Evolutionary conservation across 805 yeast species (phyloP).

Genomic region (Candida qinlingensis): DNA sequence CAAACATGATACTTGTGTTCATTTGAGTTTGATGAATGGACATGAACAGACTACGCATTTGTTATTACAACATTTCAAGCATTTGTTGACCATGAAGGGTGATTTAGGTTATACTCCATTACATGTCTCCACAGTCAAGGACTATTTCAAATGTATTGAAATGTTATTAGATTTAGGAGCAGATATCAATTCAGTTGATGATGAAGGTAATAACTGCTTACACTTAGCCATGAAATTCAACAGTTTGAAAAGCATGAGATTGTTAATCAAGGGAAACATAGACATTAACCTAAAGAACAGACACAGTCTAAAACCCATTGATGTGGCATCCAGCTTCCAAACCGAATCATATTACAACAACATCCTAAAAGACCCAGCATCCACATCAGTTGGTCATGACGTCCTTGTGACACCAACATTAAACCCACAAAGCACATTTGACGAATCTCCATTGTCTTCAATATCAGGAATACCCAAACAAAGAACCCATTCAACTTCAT

Average conservation of each 20-base stretch:
- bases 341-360: conserved; percentile 37
- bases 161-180: conserved; percentile 72
- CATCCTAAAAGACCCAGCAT: conserved; percentile 5
- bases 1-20: conserved; percentile 60
- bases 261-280: conserved; percentile 45
- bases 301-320: conserved; percentile 62
- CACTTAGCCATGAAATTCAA: conserved; percentile 80
- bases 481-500: conserved; percentile 22
- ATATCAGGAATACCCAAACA: background rate
- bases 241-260: conserved; percentile 47
- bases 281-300: conserved; percentile 45
- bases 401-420: conserved; percentile 3
- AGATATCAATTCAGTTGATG: conserved; percentile 65
- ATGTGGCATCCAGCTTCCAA: conserved; percentile 51
- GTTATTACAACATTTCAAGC: conserved; percentile 59
- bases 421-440: conserved; percentile 1
- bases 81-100: conserved; percentile 45
- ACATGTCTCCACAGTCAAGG: conserved; percentile 60
- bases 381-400: conserved; percentile 14
- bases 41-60: conserved; percentile 71
- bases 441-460: background rate
- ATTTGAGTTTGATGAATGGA: conserved; percentile 57
- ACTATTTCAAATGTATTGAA: conserved; percentile 58
- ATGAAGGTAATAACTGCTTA: conserved; percentile 73
- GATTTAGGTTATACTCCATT: conserved; percentile 52